Base-by-base conservation (phyloP, 768 basidiomycete species). In the Gelatoporia subvermispora region DNA sequence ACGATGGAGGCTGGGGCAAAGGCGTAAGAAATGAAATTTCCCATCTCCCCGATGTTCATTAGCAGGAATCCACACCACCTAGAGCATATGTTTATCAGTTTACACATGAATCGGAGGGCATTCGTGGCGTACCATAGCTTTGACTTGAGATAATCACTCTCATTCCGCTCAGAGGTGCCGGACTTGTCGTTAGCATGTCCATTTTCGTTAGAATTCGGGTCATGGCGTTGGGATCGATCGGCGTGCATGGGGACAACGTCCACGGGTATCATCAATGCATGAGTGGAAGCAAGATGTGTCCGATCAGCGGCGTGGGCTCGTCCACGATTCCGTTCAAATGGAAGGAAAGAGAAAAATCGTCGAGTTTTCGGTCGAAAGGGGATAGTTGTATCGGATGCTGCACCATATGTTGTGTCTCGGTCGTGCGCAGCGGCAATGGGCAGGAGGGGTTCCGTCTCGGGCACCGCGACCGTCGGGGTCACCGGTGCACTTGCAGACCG, bases 1-100 rank as follows among this genome's bases (percentile, higher is more conserved):
- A 97, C 93, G 4, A 94, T 71, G n/a, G 88, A 91, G 4, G 92
- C 91, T 8, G 92, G 92, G 18, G 91, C 91, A 66, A 78, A 94
- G 0, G 84, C 92, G 52, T 94, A 94, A 0, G 89, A 89, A 41
- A 84, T 84, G 59, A 96, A 97, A 62, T 97, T 97, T 5, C 93
- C 81, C 63, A 70, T 69, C 53, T 99, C 95, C 13, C 95, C 95
- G 18, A 95, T 51, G 54, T 93, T 91, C 84, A 97, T 93, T 42
- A 96, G 73, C 13, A 81, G 52, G 58, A 97, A 87, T 1, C 95
- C 95, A 10, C 77, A 58, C 91, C 95, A 95, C 94, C 92, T 91
- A 50, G 3, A 21, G 7, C 16, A 3, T 3, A 2, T 51, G 38
- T 20, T 22, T 9, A 37, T 22, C 18, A 17, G 15, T 13, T 5